A percentile compares a stretch with the other conserved stretches of the same genome.
phyloP scores from a whole-genome alignment of 441 rosid genomes.

The Theobroma grandiflorum region DNA sequence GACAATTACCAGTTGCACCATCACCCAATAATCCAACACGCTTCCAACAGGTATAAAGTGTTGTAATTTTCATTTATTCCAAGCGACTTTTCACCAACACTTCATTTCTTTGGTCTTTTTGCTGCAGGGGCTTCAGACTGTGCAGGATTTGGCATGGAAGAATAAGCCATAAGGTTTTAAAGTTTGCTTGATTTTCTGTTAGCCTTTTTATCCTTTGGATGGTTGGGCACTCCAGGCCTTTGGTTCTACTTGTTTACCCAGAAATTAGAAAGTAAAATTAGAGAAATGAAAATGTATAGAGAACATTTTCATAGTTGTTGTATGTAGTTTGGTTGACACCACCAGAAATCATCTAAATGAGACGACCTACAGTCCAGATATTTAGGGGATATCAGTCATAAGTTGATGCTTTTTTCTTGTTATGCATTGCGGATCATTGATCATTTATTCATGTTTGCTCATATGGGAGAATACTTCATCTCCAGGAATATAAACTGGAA shows the following conservation, averaged over 20 bases:
- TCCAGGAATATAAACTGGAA: slow-evolving; percentile 46
- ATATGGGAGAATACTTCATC: slow-evolving; percentile 7
- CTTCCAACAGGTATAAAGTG: slow-evolving; percentile 65
- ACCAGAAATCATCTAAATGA: not conserved
- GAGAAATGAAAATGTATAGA: slow-evolving; percentile 1
- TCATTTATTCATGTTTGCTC: not conserved
- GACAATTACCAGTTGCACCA: slow-evolving; percentile 59
- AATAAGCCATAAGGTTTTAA: slow-evolving; percentile 74
- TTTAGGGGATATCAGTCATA: not conserved
- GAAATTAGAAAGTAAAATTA: not conserved
- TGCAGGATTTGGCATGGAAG: slow-evolving; percentile 82
- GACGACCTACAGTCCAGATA: not conserved
- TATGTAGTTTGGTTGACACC: not conserved
- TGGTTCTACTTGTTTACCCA: not conserved
- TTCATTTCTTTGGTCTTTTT: slow-evolving; percentile 30
- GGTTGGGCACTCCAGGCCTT: not conserved
- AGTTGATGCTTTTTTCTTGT: no score
- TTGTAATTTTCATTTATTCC: slow-evolving; percentile 19
- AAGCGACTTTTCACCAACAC: not conserved
- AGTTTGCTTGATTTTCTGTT: not conserved
- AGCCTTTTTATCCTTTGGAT: not conserved
- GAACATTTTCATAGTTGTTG: no score
- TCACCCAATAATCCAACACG: slow-evolving; percentile 60
- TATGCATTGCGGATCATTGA: not conserved
- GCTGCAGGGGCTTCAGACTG: slow-evolving; percentile 62